Base-by-base conservation (phyloP, 371 early-diverging fungal genomes). In the Cokeromyces recurvatus region DNA sequence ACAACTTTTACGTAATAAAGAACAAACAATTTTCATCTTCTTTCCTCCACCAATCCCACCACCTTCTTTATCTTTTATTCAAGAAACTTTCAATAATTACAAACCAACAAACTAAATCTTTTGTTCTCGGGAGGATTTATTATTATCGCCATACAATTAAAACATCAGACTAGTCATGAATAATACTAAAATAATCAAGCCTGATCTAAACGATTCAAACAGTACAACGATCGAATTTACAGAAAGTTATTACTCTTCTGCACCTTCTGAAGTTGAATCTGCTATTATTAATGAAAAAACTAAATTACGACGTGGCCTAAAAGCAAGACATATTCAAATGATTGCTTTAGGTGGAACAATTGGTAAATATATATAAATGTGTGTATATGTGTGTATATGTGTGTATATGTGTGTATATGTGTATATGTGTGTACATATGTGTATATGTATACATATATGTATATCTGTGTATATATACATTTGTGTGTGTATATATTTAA, bases 281-380 rank as follows among this genome's bases (percentile, higher is more conserved):
- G 29, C 22, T 20, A 17, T 40, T 35, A 6, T 32, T 21, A 3
- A n/a, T 19, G 16, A 48, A 17, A 12, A 37, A 25, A 15, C 15
- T 9, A 27, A 12, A n/a, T 43, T 69, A 5, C 39, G 55, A 15
- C 62, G 77, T 32, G 67, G 72, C 15, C 49, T 80, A 2, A 68
- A 80, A 43, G 71, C 78, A 23, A 61, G 81, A 23, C 81, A 80
- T 50, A 67, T 80, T 37, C 69, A 74, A 50, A 82, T 80, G 83
- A 82, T 82, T 66, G 70, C 83, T 12, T 48, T 82, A 14, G 81
- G 83, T 32, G 81, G 82, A 12, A 80, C 79, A 0, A 76, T 79
- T 36, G 82, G 82, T n/a, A n/a, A n/a, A n/a, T n/a, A n/a, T n/a
- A n/a, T n/a, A n/a, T n/a, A n/a, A n/a, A n/a, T n/a, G n/a, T n/a